These are phyloP conservation scores for Neurospora sp. DNA, from an alignment of 2,329 filamentous ascomycete genomes.

Conservation along the genomic window DNA sequence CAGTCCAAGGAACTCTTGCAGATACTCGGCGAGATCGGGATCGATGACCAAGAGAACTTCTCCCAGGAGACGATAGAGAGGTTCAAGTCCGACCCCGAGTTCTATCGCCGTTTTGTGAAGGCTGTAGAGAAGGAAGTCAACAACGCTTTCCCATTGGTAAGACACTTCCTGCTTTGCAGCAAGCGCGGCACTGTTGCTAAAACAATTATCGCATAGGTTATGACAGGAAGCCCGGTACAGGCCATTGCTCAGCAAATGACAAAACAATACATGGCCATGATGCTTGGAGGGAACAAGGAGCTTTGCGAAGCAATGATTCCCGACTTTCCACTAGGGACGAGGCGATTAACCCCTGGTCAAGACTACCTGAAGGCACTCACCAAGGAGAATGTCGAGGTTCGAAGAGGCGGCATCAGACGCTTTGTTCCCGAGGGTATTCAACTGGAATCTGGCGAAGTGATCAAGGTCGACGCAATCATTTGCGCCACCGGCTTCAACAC, in stretches of 20 bases:
- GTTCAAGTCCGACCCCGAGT: constrained; percentile 34
- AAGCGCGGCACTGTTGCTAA: constrained; percentile 3
- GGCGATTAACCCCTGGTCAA: constrained; percentile 40
- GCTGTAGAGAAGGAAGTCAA: constrained; percentile 35
- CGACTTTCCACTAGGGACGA: constrained; percentile 35
- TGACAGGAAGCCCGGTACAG: constrained; percentile 32
- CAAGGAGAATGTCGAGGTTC: constrained; percentile 36
- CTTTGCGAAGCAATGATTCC: constrained; percentile 43
- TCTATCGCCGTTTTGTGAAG: constrained; percentile 37
- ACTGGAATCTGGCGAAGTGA: constrained; percentile 35
- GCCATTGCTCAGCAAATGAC: constrained; percentile 31
- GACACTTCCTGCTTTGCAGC: constrained; percentile 8
- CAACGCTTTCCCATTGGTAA: constrained; percentile 31
- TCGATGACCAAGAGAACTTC: constrained; percentile 34
- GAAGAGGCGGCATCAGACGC: constrained; percentile 33
- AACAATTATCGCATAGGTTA: constrained; percentile 19
- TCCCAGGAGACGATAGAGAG: constrained; percentile 32
- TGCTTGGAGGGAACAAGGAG: constrained; percentile 35
- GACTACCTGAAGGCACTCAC: constrained; percentile 37
- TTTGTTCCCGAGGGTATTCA: constrained; percentile 39
- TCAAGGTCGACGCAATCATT: constrained; percentile 44
- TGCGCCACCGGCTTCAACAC: constrained; percentile 49
- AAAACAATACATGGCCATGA: constrained; percentile 35
- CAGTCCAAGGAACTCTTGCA: constrained; percentile 27
- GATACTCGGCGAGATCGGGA: constrained; percentile 28